Conservation (phyloP, 176 grass and related monocot genomes). For the Avena atlantica region DNA sequence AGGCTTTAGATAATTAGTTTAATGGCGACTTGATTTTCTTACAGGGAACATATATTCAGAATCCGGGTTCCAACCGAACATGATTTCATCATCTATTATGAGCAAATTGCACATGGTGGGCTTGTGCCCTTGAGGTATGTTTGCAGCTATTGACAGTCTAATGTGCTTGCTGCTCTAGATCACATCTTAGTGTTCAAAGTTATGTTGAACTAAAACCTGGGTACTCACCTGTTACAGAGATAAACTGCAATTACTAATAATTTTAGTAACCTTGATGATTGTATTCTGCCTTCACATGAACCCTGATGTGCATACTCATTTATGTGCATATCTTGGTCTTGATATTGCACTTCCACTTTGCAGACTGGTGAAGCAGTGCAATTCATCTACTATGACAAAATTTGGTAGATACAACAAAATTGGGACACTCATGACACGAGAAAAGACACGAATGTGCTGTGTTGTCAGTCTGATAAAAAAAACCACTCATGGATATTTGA, state of each 20-base stretch:
- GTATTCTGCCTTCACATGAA: conserved; percentile 13
- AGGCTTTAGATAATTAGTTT: conserved; percentile 28
- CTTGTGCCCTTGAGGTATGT: conserved; percentile 34
- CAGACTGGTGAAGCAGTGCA: conserved; percentile 15
- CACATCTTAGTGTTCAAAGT: conserved; percentile 16
- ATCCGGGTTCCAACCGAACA: conserved; percentile 11
- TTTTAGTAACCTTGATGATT: neutral
- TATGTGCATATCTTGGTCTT: conserved; percentile 4
- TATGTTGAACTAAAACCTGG: conserved; percentile 4
- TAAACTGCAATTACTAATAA: neutral
- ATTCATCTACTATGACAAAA: neutral
- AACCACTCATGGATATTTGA: conserved; percentile 24
- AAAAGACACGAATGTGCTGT: neutral
- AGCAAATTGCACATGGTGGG: neutral
- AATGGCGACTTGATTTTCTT: conserved; percentile 25
- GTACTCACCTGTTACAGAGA: neutral
- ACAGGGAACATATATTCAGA: conserved; percentile 8
- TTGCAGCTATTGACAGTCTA: neutral
- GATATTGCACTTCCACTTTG: conserved; percentile 8
- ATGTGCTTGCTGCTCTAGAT: conserved; percentile 21
- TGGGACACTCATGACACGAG: neutral
- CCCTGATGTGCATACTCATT: neutral
- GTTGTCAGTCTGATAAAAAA: neutral
- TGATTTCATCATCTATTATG: conserved; percentile 36
- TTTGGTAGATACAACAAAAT: neutral